Evolutionary conservation across 768 basidiomycete species (phyloP), one percentile per base, ranked within the genome.

Genomic region (Hemileccinum rubropunctum): DNA sequence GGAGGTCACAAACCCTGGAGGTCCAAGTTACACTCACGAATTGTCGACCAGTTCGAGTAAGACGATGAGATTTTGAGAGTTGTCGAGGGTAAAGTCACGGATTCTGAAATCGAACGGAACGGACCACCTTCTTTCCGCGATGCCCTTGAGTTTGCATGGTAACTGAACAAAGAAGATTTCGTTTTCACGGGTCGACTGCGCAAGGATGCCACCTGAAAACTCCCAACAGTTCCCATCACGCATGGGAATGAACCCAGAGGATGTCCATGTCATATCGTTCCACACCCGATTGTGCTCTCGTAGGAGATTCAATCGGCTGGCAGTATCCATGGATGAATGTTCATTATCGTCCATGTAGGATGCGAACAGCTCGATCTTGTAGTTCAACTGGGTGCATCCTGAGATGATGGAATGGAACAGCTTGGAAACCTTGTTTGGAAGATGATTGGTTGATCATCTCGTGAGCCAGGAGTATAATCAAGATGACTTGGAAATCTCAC

Each of bases 21-120:
- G n/a, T n/a, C n/a, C n/a, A n/a, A n/a, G 30, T 28, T 10, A 20
- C 13, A 56, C 67, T 55, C 42, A 69, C 65, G 42, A 11, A 11
- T 9, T 32, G 4, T 55, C 68, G 3, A 11, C 10, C n/a, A 44
- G 17, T 41, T 68, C 64, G n/a, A 74, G 50, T 5, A 62, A 51
- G 18, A 67, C 61, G 9, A 74, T 36, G 33, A 73, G 61, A 53
- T 74, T 55, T 55, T 72, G 67, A 5, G 69, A 71, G 20, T 52
- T 58, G 53, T 73, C 72, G 8, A 71, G 50, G 10, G 67, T 61
- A 34, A 74, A 73, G 45, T 74, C 72, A n/a, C 58, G 58, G 37
- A 70, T 47, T n/a, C 23, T 36, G 30, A 70, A 57, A 6, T 65
- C 63, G 27, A 68, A 51, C 7, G 54, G 51, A 14, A 58, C 21